Percentiles rank a stretch among this genome's conserved stretches.
Conservation (phyloP, 495 filamentous ascomycete genomes). For the Aspergillus steynii region DNA sequence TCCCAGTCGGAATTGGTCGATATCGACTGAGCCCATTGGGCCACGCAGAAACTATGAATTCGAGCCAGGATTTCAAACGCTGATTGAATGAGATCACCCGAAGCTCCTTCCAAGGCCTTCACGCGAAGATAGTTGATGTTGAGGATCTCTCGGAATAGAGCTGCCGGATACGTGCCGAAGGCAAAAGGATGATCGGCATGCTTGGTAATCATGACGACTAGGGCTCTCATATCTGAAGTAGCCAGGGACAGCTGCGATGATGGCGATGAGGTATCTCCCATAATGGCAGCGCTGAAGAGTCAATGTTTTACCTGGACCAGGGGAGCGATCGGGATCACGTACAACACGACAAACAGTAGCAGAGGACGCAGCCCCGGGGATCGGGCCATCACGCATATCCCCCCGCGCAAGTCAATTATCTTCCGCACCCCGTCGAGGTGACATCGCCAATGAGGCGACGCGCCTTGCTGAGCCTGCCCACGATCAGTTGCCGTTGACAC, state of each 20-base stretch:
- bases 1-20: background rate
- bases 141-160: slow-evolving; percentile 10
- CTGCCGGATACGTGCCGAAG: slow-evolving; percentile 3
- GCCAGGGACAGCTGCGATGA: background rate
- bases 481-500: background rate
- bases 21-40: slow-evolving; percentile 29
- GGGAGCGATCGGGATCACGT: background rate
- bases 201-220: background rate
- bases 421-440: slow-evolving; percentile 30
- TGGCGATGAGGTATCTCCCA: slow-evolving; percentile 7
- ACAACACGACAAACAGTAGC: slow-evolving; percentile 28
- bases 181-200: background rate
- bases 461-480: slow-evolving; percentile 29
- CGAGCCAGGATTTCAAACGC: background rate
- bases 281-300: background rate
- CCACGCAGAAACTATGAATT: slow-evolving; percentile 5
- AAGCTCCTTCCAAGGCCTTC: background rate
- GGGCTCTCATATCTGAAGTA: background rate
- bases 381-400: slow-evolving; percentile 13
- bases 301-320: background rate
- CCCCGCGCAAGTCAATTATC: slow-evolving; percentile 31
- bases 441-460: slow-evolving; percentile 29
- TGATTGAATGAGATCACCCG: background rate
- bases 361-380: slow-evolving; percentile 19
- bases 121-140: slow-evolving; percentile 7